Evolutionary conservation across 2,329 filamentous ascomycete species (phyloP), one percentile per base, ranked within the genome.

Genomic region (Podosphaera fusca): DNA sequence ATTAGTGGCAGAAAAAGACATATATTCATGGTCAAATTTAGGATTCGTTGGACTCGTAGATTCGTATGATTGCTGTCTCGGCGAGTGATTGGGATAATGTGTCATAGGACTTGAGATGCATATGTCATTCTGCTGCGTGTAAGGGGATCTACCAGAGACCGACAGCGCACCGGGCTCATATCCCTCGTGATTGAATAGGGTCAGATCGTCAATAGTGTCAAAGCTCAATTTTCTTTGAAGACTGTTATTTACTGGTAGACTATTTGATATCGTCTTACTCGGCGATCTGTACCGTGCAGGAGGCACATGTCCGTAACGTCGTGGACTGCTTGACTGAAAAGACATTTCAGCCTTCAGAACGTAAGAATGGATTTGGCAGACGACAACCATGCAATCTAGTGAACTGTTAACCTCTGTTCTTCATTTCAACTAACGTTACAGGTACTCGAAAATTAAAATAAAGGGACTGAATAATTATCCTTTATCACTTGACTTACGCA

Each of bases 151-250:
- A 46, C 56, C 58, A 54, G 66, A 63, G 63, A 56, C 55, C 35
- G 61, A 50, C 56, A 64, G 64, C 58, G 66, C 63, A 60, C 64
- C 64, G 58, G 60, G 59, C 57, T 65, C 65, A 56, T 68, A 68
- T 63, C 60, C 63, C 58, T 58, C 64, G 54, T 61, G 61, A 56
- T 67, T 64, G 63, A 77, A 74, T 62, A 80, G 78, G 54, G 72
- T 70, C 53, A 74, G 72, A 67, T 90, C 85, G 68, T 92, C 86
- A 61, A 83, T 85, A 62, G 76, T 79, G 68, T 87, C 82, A 72
- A 86, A 88, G 72, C 84, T 90, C 54, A 79, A 76, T 61, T 79
- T 76, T 62, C 84, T 75, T 49, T 64, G 65, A 36, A 68, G 40
- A 42, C 62, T 61, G 29, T 71, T 69, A 61, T 71, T 69, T 42